A percentile compares a stretch with the other conserved stretches of the same genome.
Conservation (phyloP, 495 filamentous ascomycete genomes). For the Penicillium arizonense region DNA sequence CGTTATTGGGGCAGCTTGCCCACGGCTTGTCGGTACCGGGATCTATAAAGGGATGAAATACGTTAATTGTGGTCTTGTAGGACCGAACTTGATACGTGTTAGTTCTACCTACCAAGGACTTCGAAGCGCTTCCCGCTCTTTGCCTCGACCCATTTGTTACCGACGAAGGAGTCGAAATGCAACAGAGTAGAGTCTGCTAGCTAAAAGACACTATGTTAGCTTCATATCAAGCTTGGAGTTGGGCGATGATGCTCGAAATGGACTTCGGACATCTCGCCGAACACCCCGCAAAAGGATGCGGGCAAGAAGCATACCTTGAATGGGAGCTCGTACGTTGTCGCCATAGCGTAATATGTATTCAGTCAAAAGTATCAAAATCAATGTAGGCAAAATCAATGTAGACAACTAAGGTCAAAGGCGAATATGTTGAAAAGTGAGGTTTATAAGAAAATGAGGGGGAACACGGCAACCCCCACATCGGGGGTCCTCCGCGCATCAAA, state of each 20-base stretch:
- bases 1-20: constrained; percentile 61
- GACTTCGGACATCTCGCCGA: constrained; percentile 18
- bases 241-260: neutral
- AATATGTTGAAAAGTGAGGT: neutral
- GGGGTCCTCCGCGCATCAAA: neutral
- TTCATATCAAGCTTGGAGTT: neutral
- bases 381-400: neutral
- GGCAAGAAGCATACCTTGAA: constrained; percentile 32
- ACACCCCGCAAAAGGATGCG: neutral
- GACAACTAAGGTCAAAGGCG: neutral
- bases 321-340: constrained; percentile 35
- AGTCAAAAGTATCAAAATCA: neutral
- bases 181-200: constrained; percentile 59
- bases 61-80: constrained; percentile 6
- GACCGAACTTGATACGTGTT: neutral
- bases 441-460: neutral
- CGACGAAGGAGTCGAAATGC: constrained; percentile 57
- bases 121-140: constrained; percentile 65
- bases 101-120: constrained; percentile 51
- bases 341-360: constrained; percentile 20
- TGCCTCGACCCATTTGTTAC: constrained; percentile 61
- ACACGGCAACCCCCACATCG: neutral
- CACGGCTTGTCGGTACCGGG: constrained; percentile 64
- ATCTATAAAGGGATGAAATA: constrained; percentile 35
- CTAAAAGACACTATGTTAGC: constrained; percentile 25